Evolutionary conservation across 805 yeast species (phyloP).

Genomic region (Sungouiozyma intestinalis): DNA sequence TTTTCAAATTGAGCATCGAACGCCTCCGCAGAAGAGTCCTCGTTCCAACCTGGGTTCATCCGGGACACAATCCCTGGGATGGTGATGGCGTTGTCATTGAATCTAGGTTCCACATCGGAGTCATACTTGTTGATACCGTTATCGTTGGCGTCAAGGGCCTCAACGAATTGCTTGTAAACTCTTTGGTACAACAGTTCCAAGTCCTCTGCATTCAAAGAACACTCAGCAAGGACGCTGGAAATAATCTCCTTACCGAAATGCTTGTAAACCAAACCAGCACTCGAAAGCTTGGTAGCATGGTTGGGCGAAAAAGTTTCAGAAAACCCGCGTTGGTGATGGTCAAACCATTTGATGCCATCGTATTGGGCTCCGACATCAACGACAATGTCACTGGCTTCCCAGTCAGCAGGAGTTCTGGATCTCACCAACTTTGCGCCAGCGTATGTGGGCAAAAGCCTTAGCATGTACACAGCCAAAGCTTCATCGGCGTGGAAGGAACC

Average conservation of each 20-base stretch:
- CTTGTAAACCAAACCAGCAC: constrained; percentile 90
- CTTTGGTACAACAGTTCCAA: constrained; percentile 59
- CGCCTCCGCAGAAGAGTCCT: constrained; percentile 51
- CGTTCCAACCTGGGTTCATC: constrained; percentile 81
- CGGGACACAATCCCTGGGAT: constrained; percentile 69
- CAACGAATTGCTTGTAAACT: constrained; percentile 79
- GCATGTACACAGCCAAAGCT: constrained; percentile 82
- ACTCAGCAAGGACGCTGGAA: constrained; percentile 34
- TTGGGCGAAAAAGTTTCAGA: constrained; percentile 55
- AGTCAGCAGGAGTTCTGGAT: constrained; percentile 70
- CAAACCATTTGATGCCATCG: constrained; percentile 66
- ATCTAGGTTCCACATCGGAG: constrained; percentile 42
- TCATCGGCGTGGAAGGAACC: constrained; percentile 98
- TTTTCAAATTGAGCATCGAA: constrained; percentile 54
- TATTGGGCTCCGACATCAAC: constrained; percentile 92
- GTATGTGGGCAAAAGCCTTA: constrained; percentile 60
- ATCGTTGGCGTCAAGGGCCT: constrained; percentile 91
- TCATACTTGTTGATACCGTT: constrained; percentile 76
- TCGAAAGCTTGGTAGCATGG: constrained; percentile 69
- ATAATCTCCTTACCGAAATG: constrained; percentile 71
- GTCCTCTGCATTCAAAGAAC: constrained; percentile 23
- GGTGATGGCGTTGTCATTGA: constrained; percentile 62
- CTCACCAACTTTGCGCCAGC: constrained; percentile 60
- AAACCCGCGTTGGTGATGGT: constrained; percentile 95
- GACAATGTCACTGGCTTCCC: constrained; percentile 84